These are phyloP conservation scores for Boletus patriciae DNA, from an alignment of 768 basidiomycete genomes.

Conservation along the genomic window DNA sequence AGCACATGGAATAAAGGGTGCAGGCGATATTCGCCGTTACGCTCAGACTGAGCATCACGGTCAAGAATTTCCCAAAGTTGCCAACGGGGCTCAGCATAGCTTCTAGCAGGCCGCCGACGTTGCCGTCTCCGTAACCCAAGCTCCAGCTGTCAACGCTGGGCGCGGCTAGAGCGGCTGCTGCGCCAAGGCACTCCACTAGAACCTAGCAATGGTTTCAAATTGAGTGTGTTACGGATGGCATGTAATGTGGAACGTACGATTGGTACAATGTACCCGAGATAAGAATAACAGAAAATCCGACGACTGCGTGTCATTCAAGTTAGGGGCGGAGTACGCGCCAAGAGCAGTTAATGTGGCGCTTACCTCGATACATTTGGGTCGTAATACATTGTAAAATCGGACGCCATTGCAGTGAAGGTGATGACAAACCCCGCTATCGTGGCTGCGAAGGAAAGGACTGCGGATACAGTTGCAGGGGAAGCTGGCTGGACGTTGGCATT, in stretches of 20 bases:
- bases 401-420: conserved; percentile 58
- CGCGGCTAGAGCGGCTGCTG: conserved; percentile 61
- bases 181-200: conserved; percentile 58
- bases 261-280: conserved; percentile 61
- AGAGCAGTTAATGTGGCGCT: background rate
- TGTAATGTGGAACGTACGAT: conserved; percentile 44
- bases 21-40: conserved; percentile 80
- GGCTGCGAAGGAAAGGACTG: conserved; percentile 64
- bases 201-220: conserved; percentile 23
- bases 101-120: conserved; percentile 61
- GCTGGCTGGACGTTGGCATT: conserved; percentile 46
- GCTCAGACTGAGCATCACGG: conserved; percentile 71
- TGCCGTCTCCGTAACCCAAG: conserved; percentile 54
- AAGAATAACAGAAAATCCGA: conserved; percentile 64
- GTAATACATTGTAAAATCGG: conserved; percentile 78
- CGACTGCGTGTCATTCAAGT: conserved; percentile 38
- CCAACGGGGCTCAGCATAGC: conserved; percentile 62
- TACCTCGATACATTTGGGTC: conserved; percentile 58
- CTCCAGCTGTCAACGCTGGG: conserved; percentile 56
- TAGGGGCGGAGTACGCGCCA: background rate
- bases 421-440: conserved; percentile 74
- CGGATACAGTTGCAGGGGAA: conserved; percentile 52
- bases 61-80: conserved; percentile 68
- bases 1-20: conserved; percentile 77
- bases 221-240: background rate